phyloP scores from a whole-genome alignment of 2,329 filamentous ascomycete species.

The Akanthomyces lecanii region DNA sequence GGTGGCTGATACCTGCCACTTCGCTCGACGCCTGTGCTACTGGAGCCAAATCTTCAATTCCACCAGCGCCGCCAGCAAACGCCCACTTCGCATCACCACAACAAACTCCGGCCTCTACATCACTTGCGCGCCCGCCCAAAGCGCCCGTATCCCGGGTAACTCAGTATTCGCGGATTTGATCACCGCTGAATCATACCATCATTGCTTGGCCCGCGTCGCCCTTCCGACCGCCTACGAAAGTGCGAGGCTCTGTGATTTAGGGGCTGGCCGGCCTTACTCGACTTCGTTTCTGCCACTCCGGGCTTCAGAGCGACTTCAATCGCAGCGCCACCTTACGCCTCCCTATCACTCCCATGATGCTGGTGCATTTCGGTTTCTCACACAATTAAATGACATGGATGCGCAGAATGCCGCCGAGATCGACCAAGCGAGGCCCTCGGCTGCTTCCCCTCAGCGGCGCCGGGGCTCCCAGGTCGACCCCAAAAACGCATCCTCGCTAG shows the following conservation, averaged over 20 bases:
- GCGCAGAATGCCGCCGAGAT: conserved; percentile 63
- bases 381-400: conserved; percentile 63
- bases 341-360: conserved; percentile 45
- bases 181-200: background rate
- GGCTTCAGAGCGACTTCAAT: conserved; percentile 4
- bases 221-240: background rate
- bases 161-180: background rate
- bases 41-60: conserved; percentile 6
- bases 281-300: background rate
- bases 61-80: conserved; percentile 16
- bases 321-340: conserved; percentile 20
- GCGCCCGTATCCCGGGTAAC: background rate
- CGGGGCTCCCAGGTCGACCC: conserved; percentile 15
- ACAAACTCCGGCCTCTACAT: conserved; percentile 10
- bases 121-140: background rate
- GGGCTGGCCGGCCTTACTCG: conserved; percentile 9
- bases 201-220: background rate
- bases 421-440: conserved; percentile 55
- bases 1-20: background rate
- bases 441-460: conserved; percentile 45
- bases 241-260: conserved; percentile 1
- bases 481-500: conserved; percentile 7
- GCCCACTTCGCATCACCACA: conserved; percentile 14
- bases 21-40: conserved; percentile 2
- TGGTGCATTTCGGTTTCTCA: conserved; percentile 48